These are phyloP conservation scores for Cryptococcus maquisensis DNA, from an alignment of 1,284 basidiomycete genomes.

Conservation along the genomic window DNA sequence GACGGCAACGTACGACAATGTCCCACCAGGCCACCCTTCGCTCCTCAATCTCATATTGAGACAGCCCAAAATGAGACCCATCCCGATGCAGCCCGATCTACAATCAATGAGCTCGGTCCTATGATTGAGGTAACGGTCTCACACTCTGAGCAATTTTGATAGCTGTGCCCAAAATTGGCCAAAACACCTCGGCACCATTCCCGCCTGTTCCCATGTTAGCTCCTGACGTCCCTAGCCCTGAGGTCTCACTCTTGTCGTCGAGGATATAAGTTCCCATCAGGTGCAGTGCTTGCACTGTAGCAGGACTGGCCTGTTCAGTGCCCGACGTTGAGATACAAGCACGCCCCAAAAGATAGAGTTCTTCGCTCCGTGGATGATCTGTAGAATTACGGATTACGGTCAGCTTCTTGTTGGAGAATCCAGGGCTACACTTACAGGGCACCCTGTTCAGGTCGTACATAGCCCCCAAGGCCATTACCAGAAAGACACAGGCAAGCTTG, in stretches of 20 bases:
- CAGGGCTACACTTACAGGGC: conserved; percentile 29
- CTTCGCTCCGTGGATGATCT: conserved; percentile 37
- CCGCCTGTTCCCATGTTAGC: conserved; percentile 16
- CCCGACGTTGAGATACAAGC: conserved; percentile 38
- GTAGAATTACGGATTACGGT: not conserved
- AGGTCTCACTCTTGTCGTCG: conserved; percentile 37
- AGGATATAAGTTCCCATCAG: conserved; percentile 45
- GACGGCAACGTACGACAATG: conserved; percentile 25
- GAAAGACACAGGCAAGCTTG: conserved; percentile 47
- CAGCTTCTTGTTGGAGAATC: too few relatives aligned
- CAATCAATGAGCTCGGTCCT: conserved; percentile 4
- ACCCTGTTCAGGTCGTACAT: conserved; percentile 43
- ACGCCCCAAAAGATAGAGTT: conserved; percentile 40
- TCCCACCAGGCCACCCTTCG: conserved; percentile 48
- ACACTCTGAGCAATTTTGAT: conserved; percentile 42
- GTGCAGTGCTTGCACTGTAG: conserved; percentile 45
- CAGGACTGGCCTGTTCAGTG: conserved; percentile 38
- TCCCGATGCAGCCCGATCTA: conserved; percentile 47
- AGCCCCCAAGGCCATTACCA: conserved; percentile 45
- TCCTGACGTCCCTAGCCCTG: not conserved
- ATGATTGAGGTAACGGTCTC: conserved; percentile 4
- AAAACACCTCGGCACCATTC: conserved; percentile 45
- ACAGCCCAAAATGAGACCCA: conserved; percentile 41
- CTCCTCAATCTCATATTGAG: conserved; percentile 40
- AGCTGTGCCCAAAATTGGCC: conserved; percentile 46